Conservation (phyloP, 2,329 filamentous ascomycete genomes). For the Myriosclerotinia duriaeana region DNA sequence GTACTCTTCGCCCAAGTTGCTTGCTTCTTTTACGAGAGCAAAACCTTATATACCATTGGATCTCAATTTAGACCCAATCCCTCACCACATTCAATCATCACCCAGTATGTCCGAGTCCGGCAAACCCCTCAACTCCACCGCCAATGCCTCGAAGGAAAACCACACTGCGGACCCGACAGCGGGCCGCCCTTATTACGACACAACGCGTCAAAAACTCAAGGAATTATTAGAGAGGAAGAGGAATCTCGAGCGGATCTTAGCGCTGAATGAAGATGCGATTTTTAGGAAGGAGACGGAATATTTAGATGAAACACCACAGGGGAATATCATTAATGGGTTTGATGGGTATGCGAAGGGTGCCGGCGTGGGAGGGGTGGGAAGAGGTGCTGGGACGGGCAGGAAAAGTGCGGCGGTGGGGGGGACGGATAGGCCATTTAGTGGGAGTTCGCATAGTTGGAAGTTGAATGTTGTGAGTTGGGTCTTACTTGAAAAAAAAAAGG, state of each 20-base stretch:
- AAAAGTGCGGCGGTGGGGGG: conserved; percentile 62
- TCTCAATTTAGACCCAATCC: background rate
- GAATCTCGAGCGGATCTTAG: conserved; percentile 40
- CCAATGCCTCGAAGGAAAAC: conserved; percentile 43
- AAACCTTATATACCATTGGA: background rate
- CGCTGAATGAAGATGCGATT: conserved; percentile 71
- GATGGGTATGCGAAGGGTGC: conserved; percentile 96
- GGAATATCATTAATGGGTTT: conserved; percentile 97
- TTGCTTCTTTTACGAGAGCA: background rate
- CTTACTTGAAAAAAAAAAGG: background rate
- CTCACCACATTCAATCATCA: background rate
- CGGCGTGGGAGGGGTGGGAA: conserved; percentile 51
- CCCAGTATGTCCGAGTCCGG: conserved; percentile 1
- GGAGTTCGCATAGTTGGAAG: conserved; percentile 59
- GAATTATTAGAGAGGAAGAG: conserved; percentile 66
- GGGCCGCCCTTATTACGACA: conserved; percentile 68
- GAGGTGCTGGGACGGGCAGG: conserved; percentile 55
- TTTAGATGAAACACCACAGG: conserved; percentile 82
- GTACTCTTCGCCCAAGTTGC: conserved; percentile 3
- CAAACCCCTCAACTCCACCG: background rate
- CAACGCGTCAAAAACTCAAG: conserved; percentile 65
- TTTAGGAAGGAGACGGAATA: conserved; percentile 81
- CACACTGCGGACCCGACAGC: conserved; percentile 48
- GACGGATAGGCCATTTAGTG: conserved; percentile 67
- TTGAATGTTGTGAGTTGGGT: conserved; percentile 43